Base-by-base conservation (phyloP, 164 flowering plant species). In the Aristolochia californica region DNA sequence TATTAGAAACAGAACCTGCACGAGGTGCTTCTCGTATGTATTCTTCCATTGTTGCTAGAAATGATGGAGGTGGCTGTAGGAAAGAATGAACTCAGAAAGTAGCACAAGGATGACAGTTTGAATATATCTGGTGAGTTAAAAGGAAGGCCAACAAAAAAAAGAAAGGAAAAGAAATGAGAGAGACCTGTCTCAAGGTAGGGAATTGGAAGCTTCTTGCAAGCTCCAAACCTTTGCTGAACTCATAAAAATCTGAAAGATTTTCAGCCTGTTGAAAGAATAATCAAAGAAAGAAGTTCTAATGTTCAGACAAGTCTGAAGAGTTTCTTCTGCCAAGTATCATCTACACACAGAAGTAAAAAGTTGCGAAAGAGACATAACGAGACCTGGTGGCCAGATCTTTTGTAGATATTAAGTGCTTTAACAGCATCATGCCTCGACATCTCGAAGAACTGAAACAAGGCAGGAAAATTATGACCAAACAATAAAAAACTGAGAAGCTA, bases 41-140 rank as follows among this genome's bases (percentile, higher is more conserved):
- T 61, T 94, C 99, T 72, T 94, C 99, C 99, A 90, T 90, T 23
- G 99, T 88, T 71, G 91, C 76, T 27, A 88, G 89, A 74, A 89
- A 90, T 48, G 99, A 86, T 55, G 96, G 88, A 64, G 99, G 99
- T 45, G 99, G 96, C 97, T 94, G 84, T 53, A 58, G 57, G 20
- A 54, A 54, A 15, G 2, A 50, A 1, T 9, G 23, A 50, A 1
- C 28, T 1, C 15, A 50, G 5, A 9, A 50, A 5, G 22, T 50
- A 13, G 2, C 15, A 48, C 2, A n/a, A n/a, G 20, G 20, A 47
- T 47, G 34, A 28, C 7, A 28, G 34, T 28, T 28, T 28, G 34
- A 34, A 34, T 34, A 5, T 34, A 34, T 34, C 10, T 34, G 10
- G n/a, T n/a, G n/a, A n/a, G 10, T 34, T 34, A 34, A 34, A 34